Evolutionary conservation across 495 filamentous ascomycete species (phyloP).

Genomic region (Penicillium alfredii): DNA sequence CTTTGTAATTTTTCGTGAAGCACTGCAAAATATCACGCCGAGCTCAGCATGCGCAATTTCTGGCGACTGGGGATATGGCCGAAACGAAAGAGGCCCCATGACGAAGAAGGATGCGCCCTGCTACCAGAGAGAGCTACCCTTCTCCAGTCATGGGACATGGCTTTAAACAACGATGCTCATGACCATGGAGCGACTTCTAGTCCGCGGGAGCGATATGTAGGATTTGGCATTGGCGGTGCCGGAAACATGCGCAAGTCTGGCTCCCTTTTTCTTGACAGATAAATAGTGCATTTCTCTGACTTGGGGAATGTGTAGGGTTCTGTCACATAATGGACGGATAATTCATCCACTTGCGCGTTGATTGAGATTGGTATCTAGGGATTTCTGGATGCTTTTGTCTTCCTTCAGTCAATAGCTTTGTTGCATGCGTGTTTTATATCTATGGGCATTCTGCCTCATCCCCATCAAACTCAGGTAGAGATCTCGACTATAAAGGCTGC

Average conservation of each 20-base stretch:
- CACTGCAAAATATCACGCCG: no score
- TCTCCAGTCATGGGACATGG: conserved; percentile 8
- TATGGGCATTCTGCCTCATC: no score
- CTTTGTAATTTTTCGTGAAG: no score
- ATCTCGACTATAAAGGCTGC: no score
- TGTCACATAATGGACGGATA: conserved; percentile 10
- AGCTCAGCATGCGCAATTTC: conserved; percentile 13
- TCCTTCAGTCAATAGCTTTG: no score
- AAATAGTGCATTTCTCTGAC: conserved; percentile 7
- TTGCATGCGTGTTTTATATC: no score
- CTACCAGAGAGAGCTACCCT: conserved; percentile 5
- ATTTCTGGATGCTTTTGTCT: no score
- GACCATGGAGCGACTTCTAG: background rate
- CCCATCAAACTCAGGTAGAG: no score
- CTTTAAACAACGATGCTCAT: background rate
- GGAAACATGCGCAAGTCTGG: conserved; percentile 35
- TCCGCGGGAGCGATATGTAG: conserved; percentile 26
- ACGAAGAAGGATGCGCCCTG: conserved; percentile 11
- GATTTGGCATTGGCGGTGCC: conserved; percentile 36
- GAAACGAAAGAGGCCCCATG: conserved; percentile 7
- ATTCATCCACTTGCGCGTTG: conserved; percentile 3
- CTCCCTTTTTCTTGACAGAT: conserved; percentile 8
- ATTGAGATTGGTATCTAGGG: conserved; percentile 4
- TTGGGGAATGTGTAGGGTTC: conserved; percentile 3
- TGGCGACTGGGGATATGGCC: conserved; percentile 16